These are phyloP conservation scores for Verticillium isaacii DNA, from an alignment of 2,329 filamentous ascomycete species.

Conservation along the genomic window DNA sequence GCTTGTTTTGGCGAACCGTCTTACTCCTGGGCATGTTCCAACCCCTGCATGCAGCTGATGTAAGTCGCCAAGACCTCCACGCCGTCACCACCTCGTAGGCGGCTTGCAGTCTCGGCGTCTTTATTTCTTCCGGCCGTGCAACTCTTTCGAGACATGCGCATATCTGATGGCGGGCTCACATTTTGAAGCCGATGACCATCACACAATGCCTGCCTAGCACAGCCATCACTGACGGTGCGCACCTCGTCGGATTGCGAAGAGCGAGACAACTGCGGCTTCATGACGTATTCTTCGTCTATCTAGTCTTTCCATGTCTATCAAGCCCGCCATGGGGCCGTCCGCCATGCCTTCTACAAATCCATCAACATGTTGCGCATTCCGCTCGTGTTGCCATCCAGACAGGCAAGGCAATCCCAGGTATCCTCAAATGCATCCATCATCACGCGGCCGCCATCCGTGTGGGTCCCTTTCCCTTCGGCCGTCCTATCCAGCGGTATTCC, in stretches of 20 bases:
- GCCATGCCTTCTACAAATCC: constrained; percentile 3
- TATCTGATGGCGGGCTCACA: not conserved
- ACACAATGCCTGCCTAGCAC: no score
- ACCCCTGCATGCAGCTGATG: not conserved
- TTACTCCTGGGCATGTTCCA: not conserved
- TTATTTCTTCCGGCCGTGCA: not conserved
- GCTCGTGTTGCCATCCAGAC: constrained; percentile 4
- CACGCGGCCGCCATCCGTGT: not conserved
- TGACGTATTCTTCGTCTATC: not conserved
- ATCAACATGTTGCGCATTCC: constrained; percentile 10
- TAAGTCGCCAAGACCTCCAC: not conserved
- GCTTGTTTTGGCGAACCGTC: not conserved
- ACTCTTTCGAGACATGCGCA: not conserved
- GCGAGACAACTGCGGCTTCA: not conserved
- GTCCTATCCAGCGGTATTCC: not conserved
- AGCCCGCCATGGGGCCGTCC: not conserved
- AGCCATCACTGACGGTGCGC: no score
- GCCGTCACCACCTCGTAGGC: not conserved
- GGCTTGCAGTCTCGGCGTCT: not conserved
- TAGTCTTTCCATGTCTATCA: not conserved
- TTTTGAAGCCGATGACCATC: not conserved
- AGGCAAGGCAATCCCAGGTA: constrained; percentile 11
- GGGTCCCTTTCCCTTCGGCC: constrained; percentile 2
- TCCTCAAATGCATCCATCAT: constrained; percentile 9
- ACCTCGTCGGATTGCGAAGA: not conserved